phyloP scores from a whole-genome alignment of 768 basidiomycete genomes.

The Saitozyma podzolica region DNA sequence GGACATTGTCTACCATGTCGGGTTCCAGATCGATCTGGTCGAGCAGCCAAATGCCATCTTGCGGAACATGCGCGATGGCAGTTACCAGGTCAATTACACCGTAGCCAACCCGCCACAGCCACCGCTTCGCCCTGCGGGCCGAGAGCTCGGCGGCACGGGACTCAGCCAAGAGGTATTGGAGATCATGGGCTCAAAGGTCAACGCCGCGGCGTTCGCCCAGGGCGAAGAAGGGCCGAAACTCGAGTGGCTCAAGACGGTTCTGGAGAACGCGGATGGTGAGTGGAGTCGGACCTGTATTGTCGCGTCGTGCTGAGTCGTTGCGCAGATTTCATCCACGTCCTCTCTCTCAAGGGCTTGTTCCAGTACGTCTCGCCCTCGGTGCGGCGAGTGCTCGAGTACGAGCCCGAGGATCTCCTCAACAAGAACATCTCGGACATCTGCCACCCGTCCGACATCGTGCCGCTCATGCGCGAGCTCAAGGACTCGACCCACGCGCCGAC shows the following conservation, averaged over 20 bases:
- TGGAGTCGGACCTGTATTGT: neutral
- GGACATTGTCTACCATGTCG: slow-evolving; percentile 81
- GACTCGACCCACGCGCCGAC: slow-evolving; percentile 51
- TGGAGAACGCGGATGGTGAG: slow-evolving; percentile 56
- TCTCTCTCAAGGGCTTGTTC: slow-evolving; percentile 88
- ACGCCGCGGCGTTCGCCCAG: slow-evolving; percentile 30
- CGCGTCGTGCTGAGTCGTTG: slow-evolving; percentile 7
- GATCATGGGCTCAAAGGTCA: slow-evolving; percentile 37
- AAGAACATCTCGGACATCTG: slow-evolving; percentile 76
- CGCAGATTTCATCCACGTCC: slow-evolving; percentile 79
- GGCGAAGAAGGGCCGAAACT: slow-evolving; percentile 49
- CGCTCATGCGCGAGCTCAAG: slow-evolving; percentile 87
- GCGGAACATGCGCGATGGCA: slow-evolving; percentile 73
- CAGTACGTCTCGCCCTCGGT: slow-evolving; percentile 88
- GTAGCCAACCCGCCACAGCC: slow-evolving; percentile 46
- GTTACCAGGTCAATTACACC: slow-evolving; percentile 68
- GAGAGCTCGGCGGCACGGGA: slow-evolving; percentile 35
- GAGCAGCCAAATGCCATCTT: slow-evolving; percentile 82
- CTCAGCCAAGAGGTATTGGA: slow-evolving; percentile 42
- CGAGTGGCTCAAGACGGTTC: slow-evolving; percentile 54
- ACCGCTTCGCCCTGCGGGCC: slow-evolving; percentile 33
- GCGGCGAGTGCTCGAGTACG: slow-evolving; percentile 76
- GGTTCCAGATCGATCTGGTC: slow-evolving; percentile 91
- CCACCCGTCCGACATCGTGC: slow-evolving; percentile 85
- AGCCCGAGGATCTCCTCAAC: slow-evolving; percentile 78